These are phyloP conservation scores for Thalassiosira pacifica DNA, from an alignment of 352 stramenopile genomes.

Conservation along the genomic window DNA sequence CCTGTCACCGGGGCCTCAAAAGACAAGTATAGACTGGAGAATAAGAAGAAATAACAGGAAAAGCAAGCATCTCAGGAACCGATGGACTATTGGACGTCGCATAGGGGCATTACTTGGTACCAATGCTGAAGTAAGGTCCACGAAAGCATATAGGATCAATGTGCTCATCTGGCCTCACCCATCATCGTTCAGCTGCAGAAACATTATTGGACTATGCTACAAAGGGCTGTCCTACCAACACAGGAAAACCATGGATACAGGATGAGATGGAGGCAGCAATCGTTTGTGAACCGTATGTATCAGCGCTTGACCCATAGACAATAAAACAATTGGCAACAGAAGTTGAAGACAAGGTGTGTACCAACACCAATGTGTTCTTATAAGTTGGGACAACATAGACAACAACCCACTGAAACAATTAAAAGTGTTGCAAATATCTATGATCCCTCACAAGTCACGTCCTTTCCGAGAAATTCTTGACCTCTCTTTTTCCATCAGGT, in stretches of 20 bases:
- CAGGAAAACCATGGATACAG: slow-evolving; percentile 18
- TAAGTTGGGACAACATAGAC: background rate
- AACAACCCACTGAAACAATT: background rate
- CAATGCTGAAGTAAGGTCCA: too few species aligned
- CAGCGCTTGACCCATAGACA: slow-evolving; percentile 5
- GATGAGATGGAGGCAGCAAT: slow-evolving; percentile 48
- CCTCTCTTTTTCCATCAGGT: slow-evolving; percentile 20
- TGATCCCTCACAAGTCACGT: slow-evolving; percentile 51
- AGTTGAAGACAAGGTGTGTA: slow-evolving; percentile 6
- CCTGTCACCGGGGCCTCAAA: too few species aligned
- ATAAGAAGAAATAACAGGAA: too few species aligned
- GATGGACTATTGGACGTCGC: too few species aligned
- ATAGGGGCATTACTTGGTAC: too few species aligned
- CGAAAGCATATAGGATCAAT: too few species aligned
- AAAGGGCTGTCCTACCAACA: slow-evolving; percentile 41
- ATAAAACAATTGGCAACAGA: slow-evolving; percentile 28
- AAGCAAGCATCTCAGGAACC: too few species aligned
- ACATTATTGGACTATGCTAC: slow-evolving; percentile 31
- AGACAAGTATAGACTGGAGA: too few species aligned
- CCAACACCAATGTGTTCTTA: background rate
- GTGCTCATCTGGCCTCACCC: slow-evolving; percentile 7
- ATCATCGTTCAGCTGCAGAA: slow-evolving; percentile 20
- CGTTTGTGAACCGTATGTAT: slow-evolving; percentile 14
- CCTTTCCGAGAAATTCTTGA: slow-evolving; percentile 32
- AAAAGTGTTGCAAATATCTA: slow-evolving; percentile 49